Evolutionary conservation across 352 stramenopile species (phyloP), one percentile per base, ranked within the genome.

Genomic region (Blastocystis sp.): DNA sequence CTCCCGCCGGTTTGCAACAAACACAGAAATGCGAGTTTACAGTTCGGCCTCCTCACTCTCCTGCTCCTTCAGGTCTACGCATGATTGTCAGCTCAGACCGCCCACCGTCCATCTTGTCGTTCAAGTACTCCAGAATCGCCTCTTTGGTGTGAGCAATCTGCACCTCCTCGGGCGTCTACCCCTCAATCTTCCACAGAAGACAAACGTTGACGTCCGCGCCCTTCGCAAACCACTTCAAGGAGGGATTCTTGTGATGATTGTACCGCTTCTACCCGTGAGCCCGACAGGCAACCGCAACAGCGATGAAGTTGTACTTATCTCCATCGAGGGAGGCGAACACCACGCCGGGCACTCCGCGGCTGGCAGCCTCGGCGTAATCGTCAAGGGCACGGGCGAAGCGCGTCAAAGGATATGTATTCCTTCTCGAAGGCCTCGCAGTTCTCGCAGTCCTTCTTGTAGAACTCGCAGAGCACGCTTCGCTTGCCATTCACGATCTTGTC

Each of bases 401-500:
- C 21, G 2, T 10, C 48, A 21, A 23, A 86, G 64, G 76, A 86
- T 86, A 86, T 86, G n/a, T 76, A 86, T 74, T 70, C 76, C 76
- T 86, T 86, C 41, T 41, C 28, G 76, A 86, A 70, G 9, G n/a
- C 64, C 28, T 86, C 61, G 53, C 76, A 86, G 23, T 62, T 86
- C 41, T 70, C 52, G n/a, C 64, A 76, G 28, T 86, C 64, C 64
- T 86, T 70, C 64, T 86, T 86, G 40, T 45, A 76, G 64, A 86
- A 86, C 7, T 62, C 45, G 28, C 38, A 56, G 19, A 86, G 28
- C 28, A 86, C 76, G 40, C 45, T 86, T 11, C 76, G 59, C 61
- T 86, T 70, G 28, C 76, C 76, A 74, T 86, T 86, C 7, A 86
- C 64, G 40, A 86, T 76, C 40, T 86, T 70, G n/a, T 86, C 76